Percentiles rank a stretch among this genome's conserved stretches.
Conservation (phyloP, 2,329 filamentous ascomycete genomes). For the Arthrobotrys sinensis region DNA sequence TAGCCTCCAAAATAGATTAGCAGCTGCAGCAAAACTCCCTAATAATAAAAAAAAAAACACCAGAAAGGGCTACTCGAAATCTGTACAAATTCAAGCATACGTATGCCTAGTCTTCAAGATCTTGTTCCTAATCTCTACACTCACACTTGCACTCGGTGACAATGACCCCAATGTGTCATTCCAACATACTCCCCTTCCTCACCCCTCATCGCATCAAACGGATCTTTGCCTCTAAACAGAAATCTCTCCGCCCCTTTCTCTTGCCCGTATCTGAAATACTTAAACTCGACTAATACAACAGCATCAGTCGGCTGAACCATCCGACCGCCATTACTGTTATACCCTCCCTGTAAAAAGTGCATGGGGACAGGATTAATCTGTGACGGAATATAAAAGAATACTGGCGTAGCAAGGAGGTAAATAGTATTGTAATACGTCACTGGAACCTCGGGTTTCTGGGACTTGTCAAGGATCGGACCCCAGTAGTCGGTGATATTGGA, state of each 20-base stretch:
- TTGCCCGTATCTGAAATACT: constrained; percentile 9
- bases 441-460: background rate
- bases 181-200: constrained; percentile 12
- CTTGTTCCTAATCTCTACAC: background rate
- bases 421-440: constrained; percentile 13
- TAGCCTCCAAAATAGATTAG: no score
- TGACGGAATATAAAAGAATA: constrained; percentile 9
- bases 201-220: constrained; percentile 8
- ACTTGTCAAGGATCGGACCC: background rate
- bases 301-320: constrained; percentile 14
- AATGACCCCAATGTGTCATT: constrained; percentile 23
- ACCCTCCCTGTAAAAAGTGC: constrained; percentile 1
- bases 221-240: constrained; percentile 18
- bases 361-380: background rate
- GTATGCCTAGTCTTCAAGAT: no score
- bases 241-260: constrained; percentile 10
- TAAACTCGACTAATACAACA: constrained; percentile 18
- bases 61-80: no score
- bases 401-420: background rate
- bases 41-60: no score
- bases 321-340: constrained; percentile 15
- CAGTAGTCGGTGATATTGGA: constrained; percentile 6
- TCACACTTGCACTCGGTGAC: constrained; percentile 21
- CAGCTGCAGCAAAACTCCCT: no score
- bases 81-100: no score